Evolutionary conservation across 2,329 filamentous ascomycete genomes (phyloP).

Genomic region (Calonectria leucothoes): DNA sequence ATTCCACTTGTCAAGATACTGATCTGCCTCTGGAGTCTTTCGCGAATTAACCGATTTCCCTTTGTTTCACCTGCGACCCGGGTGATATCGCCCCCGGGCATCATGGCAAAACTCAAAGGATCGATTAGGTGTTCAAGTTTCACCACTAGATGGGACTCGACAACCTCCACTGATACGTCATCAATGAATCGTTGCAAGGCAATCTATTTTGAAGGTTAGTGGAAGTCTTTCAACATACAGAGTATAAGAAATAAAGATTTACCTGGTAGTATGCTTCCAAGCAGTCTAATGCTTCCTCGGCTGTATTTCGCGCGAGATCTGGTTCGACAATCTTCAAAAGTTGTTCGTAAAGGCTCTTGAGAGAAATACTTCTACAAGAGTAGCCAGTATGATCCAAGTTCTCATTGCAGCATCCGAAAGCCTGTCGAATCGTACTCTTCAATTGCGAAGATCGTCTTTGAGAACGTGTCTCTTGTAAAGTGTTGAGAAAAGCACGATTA

Average conservation of each 20-base stretch:
- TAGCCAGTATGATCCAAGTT: neutral
- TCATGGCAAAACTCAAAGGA: neutral
- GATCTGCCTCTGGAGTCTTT: neutral
- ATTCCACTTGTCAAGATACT: neutral
- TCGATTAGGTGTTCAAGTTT: neutral
- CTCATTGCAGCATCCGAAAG: neutral
- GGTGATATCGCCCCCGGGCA: neutral
- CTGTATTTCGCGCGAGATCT: conserved; percentile 45
- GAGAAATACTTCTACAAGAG: neutral
- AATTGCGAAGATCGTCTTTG: conserved; percentile 2
- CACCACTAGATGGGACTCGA: neutral
- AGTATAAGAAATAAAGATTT: neutral
- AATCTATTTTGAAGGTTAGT: neutral
- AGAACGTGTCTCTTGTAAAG: conserved; percentile 45
- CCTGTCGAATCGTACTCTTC: conserved; percentile 19
- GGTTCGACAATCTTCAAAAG: conserved; percentile 9
- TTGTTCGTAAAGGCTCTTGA: neutral
- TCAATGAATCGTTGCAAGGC: neutral
- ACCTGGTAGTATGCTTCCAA: conserved; percentile 57
- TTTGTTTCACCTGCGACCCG: neutral
- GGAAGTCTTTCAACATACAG: neutral
- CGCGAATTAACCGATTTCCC: neutral
- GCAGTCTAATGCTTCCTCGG: conserved; percentile 49
- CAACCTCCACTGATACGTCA: neutral
- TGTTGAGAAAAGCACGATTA: conserved; percentile 58